Evolutionary conservation across 2,329 filamentous ascomycete species (phyloP), one percentile per base, ranked within the genome.

Genomic region (Ascochyta viciae-villosae): DNA sequence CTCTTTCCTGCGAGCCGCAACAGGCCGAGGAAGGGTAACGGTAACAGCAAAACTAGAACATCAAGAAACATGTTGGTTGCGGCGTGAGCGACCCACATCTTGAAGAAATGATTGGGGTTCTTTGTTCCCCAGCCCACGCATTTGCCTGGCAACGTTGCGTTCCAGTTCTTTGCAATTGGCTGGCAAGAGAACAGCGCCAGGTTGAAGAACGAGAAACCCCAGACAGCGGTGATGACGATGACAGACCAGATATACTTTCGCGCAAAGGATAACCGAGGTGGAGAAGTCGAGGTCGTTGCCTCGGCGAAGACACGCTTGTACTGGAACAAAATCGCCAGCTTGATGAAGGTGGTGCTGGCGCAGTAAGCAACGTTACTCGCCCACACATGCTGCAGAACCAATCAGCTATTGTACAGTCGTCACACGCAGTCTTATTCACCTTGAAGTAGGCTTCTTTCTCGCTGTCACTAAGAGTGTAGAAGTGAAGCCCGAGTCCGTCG

Each of bases 121-220:
- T 75, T 75, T 38, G 63, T 66, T n/a, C 74, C 74, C 68, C 71
- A 77, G 6, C 65, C 70, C 4, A 76, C 56, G 26, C 74, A 77
- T 22, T 58, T 66, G 1, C 74, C 73, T 0, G 48, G 7, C 0
- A 64, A 22, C 0, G 10, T 34, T 3, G 49, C 39, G 4, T 68
- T 59, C 74, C 74, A 77, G 38, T 71, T 70, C 40, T 73, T 74
- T 0, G 52, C 48, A 6, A 73, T 63, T 1, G 74, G 70, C 3
- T 37, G 63, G 37, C 69, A 76, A 4, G 66, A 54, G 41, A 76
- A 74, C 56, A 73, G 23, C 6, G 71, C 67, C 5, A 76, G 57
- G 7, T 67, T 16, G 41, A 66, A 60, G 50, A 74, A 76, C 2
- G 64, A 52, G 10, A 69, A 38, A 6, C 74, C 74, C 74, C 74